These are phyloP conservation scores for Nitzschia palea DNA, from an alignment of 108 stramenopile species.

Conservation along the genomic window DNA sequence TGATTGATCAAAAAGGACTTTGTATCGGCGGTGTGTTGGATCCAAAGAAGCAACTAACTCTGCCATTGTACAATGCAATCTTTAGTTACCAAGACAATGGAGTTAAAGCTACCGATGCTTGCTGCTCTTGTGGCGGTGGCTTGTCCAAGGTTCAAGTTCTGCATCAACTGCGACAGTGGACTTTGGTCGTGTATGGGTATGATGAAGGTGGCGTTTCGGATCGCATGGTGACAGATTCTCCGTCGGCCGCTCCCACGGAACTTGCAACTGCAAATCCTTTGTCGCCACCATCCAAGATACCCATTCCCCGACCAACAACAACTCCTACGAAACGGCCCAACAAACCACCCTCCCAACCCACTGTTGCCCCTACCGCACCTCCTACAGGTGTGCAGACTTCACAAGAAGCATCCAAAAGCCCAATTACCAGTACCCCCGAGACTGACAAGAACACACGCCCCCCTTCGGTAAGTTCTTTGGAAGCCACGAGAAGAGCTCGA, in stretches of 20 bases:
- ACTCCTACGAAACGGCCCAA: neutral
- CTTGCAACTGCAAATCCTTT: neutral
- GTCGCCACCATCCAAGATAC: neutral
- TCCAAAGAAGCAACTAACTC: neutral
- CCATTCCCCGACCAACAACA: neutral
- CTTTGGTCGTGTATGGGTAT: conserved; percentile 4
- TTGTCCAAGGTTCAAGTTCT: neutral
- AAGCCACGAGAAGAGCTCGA: too few species aligned
- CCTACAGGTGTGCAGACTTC: too few species aligned
- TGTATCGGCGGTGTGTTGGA: conserved; percentile 9
- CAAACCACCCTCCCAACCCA: neutral
- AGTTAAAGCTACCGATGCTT: conserved; percentile 15
- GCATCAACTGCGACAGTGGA: conserved; percentile 9
- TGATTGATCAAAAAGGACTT: neutral
- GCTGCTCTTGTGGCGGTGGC: conserved; percentile 40
- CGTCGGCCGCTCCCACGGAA: neutral
- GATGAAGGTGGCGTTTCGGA: neutral
- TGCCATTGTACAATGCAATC: neutral
- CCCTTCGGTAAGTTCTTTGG: too few species aligned
- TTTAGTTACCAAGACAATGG: conserved; percentile 11
- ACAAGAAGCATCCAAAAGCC: too few species aligned
- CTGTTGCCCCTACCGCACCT: neutral
- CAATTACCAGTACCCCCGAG: too few species aligned
- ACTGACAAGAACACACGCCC: too few species aligned
- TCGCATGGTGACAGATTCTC: neutral